These are phyloP conservation scores for Salix purpurea DNA, from an alignment of 345 rosid genomes.

Conservation along the genomic window DNA sequence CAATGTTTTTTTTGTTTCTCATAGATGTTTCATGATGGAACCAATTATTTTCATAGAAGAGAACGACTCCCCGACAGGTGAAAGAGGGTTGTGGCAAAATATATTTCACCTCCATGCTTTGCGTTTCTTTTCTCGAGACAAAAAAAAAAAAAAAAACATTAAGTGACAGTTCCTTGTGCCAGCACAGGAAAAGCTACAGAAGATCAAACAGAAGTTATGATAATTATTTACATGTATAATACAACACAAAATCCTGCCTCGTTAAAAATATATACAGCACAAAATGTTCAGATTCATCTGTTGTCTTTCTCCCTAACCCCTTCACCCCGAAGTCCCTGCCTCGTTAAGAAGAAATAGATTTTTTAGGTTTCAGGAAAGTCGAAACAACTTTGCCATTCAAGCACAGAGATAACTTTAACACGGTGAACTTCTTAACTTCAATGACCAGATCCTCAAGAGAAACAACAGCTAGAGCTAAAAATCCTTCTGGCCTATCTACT, in stretches of 20 bases:
- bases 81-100: neutral
- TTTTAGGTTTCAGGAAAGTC: neutral
- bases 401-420: neutral
- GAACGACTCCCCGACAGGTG: too few relatives aligned
- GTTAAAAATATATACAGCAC: too few relatives aligned
- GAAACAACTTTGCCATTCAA: neutral
- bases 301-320: conserved; percentile 70
- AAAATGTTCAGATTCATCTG: conserved; percentile 60
- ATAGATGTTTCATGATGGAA: too few relatives aligned
- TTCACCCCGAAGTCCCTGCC: conserved; percentile 47
- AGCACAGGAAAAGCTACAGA: neutral
- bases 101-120: neutral
- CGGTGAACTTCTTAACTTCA: conserved; percentile 43
- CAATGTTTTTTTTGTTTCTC: too few relatives aligned
- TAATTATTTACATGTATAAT: neutral
- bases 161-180: neutral
- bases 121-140: neutral
- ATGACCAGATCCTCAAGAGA: conserved; percentile 52
- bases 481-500: conserved; percentile 71
- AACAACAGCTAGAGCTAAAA: conserved; percentile 55
- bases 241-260: conserved; percentile 8
- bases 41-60: too few relatives aligned
- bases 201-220: neutral
- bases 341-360: neutral
- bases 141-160: too few relatives aligned